phyloP scores from a whole-genome alignment of 2,329 filamentous ascomycete genomes.

The Diaporthe destruens region DNA sequence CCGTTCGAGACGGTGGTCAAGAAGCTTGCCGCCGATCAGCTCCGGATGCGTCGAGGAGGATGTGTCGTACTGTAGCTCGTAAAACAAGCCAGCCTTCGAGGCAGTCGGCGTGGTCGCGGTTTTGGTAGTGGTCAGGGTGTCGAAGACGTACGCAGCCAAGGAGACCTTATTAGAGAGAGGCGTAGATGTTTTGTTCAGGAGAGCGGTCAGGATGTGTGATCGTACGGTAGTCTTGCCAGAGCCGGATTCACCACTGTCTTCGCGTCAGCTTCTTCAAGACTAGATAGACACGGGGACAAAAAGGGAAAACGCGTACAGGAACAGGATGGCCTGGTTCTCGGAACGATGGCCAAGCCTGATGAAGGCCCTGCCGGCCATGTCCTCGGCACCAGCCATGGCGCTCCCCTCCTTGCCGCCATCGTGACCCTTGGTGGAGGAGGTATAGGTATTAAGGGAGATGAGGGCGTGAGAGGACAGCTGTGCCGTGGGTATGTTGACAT shows the following conservation, averaged over 20 bases:
- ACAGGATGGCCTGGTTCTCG: conserved; percentile 93
- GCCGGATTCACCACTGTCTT: conserved; percentile 87
- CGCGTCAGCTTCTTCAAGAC: conserved; percentile 40
- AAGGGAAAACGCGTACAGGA: conserved; percentile 73
- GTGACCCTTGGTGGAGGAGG: conserved; percentile 85
- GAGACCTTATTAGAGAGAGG: conserved; percentile 94
- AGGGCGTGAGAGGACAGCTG: conserved; percentile 91
- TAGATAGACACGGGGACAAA: background rate
- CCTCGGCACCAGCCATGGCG: conserved; percentile 91
- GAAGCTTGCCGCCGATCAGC: conserved; percentile 91
- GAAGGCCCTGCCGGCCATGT: conserved; percentile 88
- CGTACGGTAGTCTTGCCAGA: conserved; percentile 96
- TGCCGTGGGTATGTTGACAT: conserved; percentile 89
- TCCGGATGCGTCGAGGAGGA: conserved; percentile 85
- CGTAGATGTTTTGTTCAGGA: conserved; percentile 91
- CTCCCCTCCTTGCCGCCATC: conserved; percentile 94
- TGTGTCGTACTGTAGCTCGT: conserved; percentile 97
- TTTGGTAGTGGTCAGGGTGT: conserved; percentile 96
- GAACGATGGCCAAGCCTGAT: conserved; percentile 86
- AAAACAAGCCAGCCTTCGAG: conserved; percentile 94
- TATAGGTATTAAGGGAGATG: conserved; percentile 94
- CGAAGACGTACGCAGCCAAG: conserved; percentile 94
- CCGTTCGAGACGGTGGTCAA: conserved; percentile 92
- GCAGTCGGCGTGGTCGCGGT: conserved; percentile 95
- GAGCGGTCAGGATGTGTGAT: conserved; percentile 85